phyloP scores from a whole-genome alignment of 805 yeast genomes.

The Blastobotrys attinorum region DNA sequence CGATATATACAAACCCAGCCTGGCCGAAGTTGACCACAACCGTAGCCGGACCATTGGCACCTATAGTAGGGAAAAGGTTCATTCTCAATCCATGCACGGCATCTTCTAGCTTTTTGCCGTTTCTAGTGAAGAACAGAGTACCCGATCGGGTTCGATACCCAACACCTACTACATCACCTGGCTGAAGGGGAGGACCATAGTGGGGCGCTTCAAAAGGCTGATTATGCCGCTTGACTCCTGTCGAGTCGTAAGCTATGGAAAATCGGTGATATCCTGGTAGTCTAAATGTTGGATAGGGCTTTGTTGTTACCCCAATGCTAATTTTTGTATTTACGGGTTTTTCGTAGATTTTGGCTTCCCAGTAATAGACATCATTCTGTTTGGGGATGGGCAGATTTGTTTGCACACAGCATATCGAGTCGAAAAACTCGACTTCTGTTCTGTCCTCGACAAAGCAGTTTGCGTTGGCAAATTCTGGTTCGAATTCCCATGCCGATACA shows the following conservation, averaged over 20 bases:
- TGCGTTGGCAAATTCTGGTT: constrained; percentile 40
- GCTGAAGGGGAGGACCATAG: constrained; percentile 43
- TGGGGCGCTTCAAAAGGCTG: constrained; percentile 53
- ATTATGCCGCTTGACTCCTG: constrained; percentile 71
- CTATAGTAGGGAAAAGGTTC: constrained; percentile 80
- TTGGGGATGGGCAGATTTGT: constrained; percentile 82
- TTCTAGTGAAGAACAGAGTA: constrained; percentile 85
- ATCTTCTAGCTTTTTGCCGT: constrained; percentile 85
- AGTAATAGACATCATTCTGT: constrained; percentile 78
- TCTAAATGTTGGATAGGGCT: constrained; percentile 90
- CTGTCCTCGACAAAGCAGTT: constrained; percentile 59
- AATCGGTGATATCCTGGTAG: constrained; percentile 86
- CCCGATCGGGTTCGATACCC: constrained; percentile 82
- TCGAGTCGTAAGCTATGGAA: constrained; percentile 82
- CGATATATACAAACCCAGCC: constrained; percentile 81
- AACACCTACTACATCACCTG: constrained; percentile 90
- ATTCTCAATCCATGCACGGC: constrained; percentile 64
- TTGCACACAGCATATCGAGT: constrained; percentile 58
- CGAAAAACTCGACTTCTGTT: constrained; percentile 41
- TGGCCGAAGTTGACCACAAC: constrained; percentile 89
- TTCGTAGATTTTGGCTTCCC: constrained; percentile 78
- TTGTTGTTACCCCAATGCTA: constrained; percentile 73
- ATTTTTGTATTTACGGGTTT: constrained; percentile 42
- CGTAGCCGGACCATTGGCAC: constrained; percentile 73
- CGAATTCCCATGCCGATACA: constrained; percentile 83